A percentile compares a stretch with the other conserved stretches of the same genome.
These are phyloP conservation scores for Plasmopara muralis DNA, from an alignment of 352 stramenopile genomes.

Conservation along the genomic window DNA sequence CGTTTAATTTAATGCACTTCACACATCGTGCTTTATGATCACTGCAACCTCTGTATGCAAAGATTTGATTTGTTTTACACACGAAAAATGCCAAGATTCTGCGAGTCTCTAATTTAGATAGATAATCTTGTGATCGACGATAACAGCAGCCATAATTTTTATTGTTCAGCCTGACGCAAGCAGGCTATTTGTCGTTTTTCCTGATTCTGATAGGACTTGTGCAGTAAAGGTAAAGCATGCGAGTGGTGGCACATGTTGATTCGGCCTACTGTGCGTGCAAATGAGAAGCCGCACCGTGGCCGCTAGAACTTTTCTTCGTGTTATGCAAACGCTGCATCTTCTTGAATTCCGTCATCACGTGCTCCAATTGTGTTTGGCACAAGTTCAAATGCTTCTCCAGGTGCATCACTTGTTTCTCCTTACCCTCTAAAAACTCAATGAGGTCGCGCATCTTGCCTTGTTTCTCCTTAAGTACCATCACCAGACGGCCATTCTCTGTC, in stretches of 20 bases:
- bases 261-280: no score
- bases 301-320: constrained; percentile 15
- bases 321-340: constrained; percentile 18
- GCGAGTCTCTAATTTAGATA: no score
- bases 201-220: no score
- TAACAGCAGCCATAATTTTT: background rate
- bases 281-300: background rate
- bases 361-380: constrained; percentile 45
- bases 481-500: constrained; percentile 45
- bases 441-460: constrained; percentile 48
- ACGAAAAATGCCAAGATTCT: no score
- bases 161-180: background rate
- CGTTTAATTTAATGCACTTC: no score
- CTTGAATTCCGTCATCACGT: constrained; percentile 33
- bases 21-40: no score
- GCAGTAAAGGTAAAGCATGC: no score
- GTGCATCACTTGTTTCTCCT: constrained; percentile 59
- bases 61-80: no score
- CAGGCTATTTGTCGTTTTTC: no score
- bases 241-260: no score
- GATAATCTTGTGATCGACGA: no score
- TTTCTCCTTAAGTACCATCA: constrained; percentile 47
- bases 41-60: no score
- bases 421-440: constrained; percentile 52
- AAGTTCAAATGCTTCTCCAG: constrained; percentile 52